Base-by-base conservation (phyloP, 495 filamentous ascomycete genomes). In the Eremomyces bilateralis region DNA sequence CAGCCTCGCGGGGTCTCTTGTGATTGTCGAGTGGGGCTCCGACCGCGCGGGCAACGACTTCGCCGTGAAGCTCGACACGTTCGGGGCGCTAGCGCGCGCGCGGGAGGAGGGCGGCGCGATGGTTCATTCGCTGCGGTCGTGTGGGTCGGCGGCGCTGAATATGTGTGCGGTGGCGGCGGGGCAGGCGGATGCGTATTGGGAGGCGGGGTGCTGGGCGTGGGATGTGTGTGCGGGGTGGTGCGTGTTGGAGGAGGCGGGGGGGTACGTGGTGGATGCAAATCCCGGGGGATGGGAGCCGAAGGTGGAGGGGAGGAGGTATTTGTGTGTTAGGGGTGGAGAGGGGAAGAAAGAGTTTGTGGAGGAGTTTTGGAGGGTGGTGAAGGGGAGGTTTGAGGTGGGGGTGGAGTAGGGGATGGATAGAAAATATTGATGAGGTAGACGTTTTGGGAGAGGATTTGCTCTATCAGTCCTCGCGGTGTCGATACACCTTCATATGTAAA, bases 181-280 rank as follows among this genome's bases (percentile, higher is more conserved):
- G 1, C 66, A 69, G 43, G 42, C 88, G 20, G 84, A 94, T 56
- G 35, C 72, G 20, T 93, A 90, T 44, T 94, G 85, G 84, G 84
- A 94, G 47, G 81, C 79, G 11, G 84, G 85, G 4, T 85, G 78
- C 51, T 93, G 80, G 76, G 80, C 78, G 19, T 93, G 84, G 84
- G 84, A 94, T 58, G 81, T 92, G 10, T 77, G 74, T 43, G 84
- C 85, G 4, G 85, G 72, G 0, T 92, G 84, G 85, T 73, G 83
- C 20, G 78, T 94, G 43, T 56, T 94, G 13, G 60, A 58, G 15
- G 85, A 94, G 55, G 79, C 82, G 0, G 85, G 84, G 0, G 84
- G 84, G 1, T 63, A 72, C 24, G 70, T 92, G 51, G 80, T 67
- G 2, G 67, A 73, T 47, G 79, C 73, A 3, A 90, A 84, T 48